A percentile compares a stretch with the other conserved stretches of the same genome.
These are phyloP conservation scores for Corymbia citriodora DNA, from an alignment of 441 rosid genomes.

Conservation along the genomic window DNA sequence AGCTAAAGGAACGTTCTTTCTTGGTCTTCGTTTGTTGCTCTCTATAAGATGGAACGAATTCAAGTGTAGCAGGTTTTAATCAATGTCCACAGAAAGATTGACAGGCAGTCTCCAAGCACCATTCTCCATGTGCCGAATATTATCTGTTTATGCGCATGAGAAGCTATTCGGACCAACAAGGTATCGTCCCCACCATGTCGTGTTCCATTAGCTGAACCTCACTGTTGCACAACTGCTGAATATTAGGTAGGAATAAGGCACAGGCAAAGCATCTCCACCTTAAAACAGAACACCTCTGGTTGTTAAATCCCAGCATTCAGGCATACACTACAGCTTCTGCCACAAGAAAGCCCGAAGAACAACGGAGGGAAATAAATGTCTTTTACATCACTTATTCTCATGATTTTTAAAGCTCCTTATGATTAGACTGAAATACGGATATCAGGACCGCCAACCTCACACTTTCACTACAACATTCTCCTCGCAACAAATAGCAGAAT, in stretches of 20 bases:
- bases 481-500: background rate
- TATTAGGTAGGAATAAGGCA: background rate
- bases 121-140: background rate
- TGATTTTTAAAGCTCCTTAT: background rate
- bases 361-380: background rate
- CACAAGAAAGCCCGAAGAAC: background rate
- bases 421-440: rapidly evolving
- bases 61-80: rapidly evolving
- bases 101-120: background rate
- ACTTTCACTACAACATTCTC: background rate
- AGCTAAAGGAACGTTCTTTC: background rate
- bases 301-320: background rate
- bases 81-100: background rate
- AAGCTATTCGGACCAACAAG: background rate
- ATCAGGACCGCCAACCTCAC: background rate
- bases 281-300: background rate
- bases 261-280: background rate
- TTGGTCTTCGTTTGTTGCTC: background rate
- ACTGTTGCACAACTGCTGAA: background rate
- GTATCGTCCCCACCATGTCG: background rate
- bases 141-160: background rate
- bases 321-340: background rate
- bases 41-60: background rate
- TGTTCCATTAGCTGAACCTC: background rate
- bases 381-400: background rate